phyloP scores from a whole-genome alignment of 768 basidiomycete species.

The Cyclocybe aegerita region DNA sequence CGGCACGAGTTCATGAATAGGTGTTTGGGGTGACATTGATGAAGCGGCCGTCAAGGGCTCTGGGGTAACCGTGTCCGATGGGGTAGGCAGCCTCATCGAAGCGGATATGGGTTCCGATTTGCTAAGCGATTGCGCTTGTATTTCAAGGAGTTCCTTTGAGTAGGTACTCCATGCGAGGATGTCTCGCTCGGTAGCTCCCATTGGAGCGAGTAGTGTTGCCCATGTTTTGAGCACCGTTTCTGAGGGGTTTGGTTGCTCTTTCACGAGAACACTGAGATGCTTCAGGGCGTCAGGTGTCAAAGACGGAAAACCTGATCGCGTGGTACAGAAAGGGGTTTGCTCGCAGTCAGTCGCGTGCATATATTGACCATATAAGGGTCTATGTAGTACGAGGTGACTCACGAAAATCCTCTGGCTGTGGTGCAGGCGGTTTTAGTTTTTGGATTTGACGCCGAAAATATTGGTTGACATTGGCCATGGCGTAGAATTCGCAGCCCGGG shows the following conservation, averaged over 20 bases:
- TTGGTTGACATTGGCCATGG: too few relatives aligned
- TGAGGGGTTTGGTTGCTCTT: constrained; percentile 21
- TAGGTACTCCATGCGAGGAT: constrained; percentile 20
- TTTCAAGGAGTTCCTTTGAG: constrained; percentile 4
- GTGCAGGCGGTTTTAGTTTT: too few relatives aligned
- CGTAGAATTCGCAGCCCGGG: too few relatives aligned
- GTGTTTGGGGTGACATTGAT: not conserved
- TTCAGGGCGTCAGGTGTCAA: constrained; percentile 19
- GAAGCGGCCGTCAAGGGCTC: not conserved
- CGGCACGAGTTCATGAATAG: constrained; percentile 2
- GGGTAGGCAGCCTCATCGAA: constrained; percentile 15
- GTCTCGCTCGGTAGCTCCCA: constrained; percentile 16
- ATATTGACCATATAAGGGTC: not conserved
- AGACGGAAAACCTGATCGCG: constrained; percentile 13
- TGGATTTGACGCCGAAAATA: too few relatives aligned
- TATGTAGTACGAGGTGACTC: not conserved
- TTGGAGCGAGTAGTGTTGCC: constrained; percentile 23
- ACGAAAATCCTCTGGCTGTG: too few relatives aligned
- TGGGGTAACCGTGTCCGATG: constrained; percentile 15
- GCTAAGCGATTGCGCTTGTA: not conserved
- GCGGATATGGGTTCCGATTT: not conserved
- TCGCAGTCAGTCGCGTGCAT: not conserved
- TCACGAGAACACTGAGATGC: constrained; percentile 21
- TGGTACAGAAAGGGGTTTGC: not conserved
- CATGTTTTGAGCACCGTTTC: constrained; percentile 26